A percentile compares a stretch with the other conserved stretches of the same genome.
Evolutionary conservation across 805 yeast genomes (phyloP).

Genomic region (Teunomyces cretensis): DNA sequence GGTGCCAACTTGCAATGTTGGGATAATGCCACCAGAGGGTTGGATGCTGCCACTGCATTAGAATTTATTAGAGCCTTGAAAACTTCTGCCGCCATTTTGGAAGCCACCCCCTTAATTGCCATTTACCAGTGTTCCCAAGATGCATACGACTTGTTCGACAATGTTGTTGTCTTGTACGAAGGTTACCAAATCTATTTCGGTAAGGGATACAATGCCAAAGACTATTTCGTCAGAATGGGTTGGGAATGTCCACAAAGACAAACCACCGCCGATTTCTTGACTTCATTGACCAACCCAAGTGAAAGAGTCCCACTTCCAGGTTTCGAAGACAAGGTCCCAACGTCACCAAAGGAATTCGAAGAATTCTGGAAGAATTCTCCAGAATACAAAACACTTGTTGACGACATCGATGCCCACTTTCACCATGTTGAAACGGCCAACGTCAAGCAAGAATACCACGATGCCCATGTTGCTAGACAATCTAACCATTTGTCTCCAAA

Average conservation of each 20-base stretch:
- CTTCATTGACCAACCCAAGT: constrained; percentile 53
- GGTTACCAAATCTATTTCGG: constrained; percentile 61
- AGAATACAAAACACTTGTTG: constrained; percentile 27
- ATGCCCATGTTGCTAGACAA: constrained; percentile 23
- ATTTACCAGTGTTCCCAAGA: constrained; percentile 57
- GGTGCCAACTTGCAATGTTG: constrained; percentile 67
- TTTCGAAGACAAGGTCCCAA: constrained; percentile 49
- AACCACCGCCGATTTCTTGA: constrained; percentile 59
- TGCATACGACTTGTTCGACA: constrained; percentile 62
- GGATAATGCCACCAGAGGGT: constrained; percentile 85
- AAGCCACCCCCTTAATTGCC: constrained; percentile 59
- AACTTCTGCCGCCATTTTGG: constrained; percentile 52
- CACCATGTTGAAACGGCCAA: constrained; percentile 9
- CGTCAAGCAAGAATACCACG: constrained; percentile 18
- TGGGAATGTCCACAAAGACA: constrained; percentile 56
- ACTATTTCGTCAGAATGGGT: constrained; percentile 54
- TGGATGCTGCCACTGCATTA: constrained; percentile 81
- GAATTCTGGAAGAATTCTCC: constrained; percentile 46
- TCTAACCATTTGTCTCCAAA: constrained; percentile 26
- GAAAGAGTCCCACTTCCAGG: constrained; percentile 48
- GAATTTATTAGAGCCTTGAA: constrained; percentile 70
- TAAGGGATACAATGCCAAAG: constrained; percentile 43
- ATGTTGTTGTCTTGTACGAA: constrained; percentile 58
- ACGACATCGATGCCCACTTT: constrained; percentile 14
- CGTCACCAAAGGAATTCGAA: constrained; percentile 17